Conservation (phyloP, 2,329 filamentous ascomycete species). For the Aspergillus transmontanensis region DNA sequence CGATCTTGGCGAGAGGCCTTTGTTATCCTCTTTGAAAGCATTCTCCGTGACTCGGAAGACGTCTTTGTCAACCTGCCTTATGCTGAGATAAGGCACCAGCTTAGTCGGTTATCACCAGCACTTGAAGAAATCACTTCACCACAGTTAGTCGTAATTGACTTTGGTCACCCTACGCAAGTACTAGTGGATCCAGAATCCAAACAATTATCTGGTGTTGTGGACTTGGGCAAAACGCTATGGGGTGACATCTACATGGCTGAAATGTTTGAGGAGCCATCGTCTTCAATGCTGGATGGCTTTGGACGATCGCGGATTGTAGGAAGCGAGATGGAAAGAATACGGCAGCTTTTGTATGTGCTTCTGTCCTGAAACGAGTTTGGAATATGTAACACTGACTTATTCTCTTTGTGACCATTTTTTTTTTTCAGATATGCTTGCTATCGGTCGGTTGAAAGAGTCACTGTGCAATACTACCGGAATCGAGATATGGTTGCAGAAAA, state of each 20-base stretch:
- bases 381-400: background rate
- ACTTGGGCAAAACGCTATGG: constrained; percentile 58
- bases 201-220: constrained; percentile 53
- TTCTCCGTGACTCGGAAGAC: constrained; percentile 61
- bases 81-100: constrained; percentile 54
- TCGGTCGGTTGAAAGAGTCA: constrained; percentile 38
- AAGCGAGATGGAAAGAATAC: constrained; percentile 29
- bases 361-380: background rate
- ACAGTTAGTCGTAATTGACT: constrained; percentile 54
- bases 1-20: constrained; percentile 59
- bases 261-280: constrained; percentile 45
- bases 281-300: constrained; percentile 41
- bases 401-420: background rate
- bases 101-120: constrained; percentile 46
- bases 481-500: constrained; percentile 40
- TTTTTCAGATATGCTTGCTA: constrained; percentile 42
- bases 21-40: constrained; percentile 52
- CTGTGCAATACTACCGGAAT: constrained; percentile 43
- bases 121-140: constrained; percentile 56
- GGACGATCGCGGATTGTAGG: constrained; percentile 27
- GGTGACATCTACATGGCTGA: constrained; percentile 59
- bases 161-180: constrained; percentile 53
- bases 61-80: constrained; percentile 61
- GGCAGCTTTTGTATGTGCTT: constrained; percentile 38
- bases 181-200: constrained; percentile 53